These are phyloP conservation scores for Boletus pseudopeckii DNA, from an alignment of 768 basidiomycete species.

Conservation along the genomic window DNA sequence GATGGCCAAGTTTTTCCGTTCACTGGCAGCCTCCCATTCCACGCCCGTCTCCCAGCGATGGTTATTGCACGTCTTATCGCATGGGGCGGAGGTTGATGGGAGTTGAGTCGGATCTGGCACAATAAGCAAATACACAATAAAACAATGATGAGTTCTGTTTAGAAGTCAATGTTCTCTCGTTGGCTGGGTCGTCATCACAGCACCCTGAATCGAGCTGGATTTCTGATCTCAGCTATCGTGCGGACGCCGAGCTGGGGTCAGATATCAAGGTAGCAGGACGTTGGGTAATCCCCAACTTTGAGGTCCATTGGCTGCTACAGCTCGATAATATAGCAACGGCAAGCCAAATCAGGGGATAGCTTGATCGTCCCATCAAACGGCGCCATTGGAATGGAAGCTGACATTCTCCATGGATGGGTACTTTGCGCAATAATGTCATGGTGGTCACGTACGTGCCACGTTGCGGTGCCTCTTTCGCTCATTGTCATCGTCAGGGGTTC, in stretches of 20 bases:
- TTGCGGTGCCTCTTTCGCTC: conserved; percentile 9
- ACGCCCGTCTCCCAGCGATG: not conserved
- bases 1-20: not conserved
- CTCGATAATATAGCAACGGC: not conserved
- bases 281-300: not conserved
- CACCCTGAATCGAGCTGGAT: not conserved
- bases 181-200: conserved; percentile 1
- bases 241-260: not conserved
- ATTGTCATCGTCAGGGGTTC: not conserved
- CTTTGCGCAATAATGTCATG: not conserved
- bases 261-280: not conserved
- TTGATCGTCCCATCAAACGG: conserved; percentile 1
- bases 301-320: not conserved
- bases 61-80: not conserved
- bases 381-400: conserved; percentile 18
- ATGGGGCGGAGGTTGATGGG: not conserved
- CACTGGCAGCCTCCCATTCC: not conserved
- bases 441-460: conserved; percentile 10
- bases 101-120: conserved; percentile 1
- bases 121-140: no score
- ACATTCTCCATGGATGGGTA: not conserved
- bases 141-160: not conserved
- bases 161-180: not conserved
- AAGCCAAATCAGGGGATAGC: conserved; percentile 8
- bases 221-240: not conserved